Evolutionary conservation across 1,139 yeast species (phyloP).

Genomic region (Diutina pseudorugosa): DNA sequence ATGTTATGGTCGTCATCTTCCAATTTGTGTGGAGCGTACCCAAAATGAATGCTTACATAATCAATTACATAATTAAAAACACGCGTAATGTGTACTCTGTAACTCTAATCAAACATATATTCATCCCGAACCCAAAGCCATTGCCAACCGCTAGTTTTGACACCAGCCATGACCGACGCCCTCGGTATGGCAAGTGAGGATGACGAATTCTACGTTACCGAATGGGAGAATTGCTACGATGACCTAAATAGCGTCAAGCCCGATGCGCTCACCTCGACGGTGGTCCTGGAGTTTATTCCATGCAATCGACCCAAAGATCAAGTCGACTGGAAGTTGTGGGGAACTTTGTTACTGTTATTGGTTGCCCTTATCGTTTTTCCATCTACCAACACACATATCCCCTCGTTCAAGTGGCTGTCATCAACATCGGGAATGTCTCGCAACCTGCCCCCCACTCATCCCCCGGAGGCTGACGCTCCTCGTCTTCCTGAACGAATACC

Average conservation of each 20-base stretch:
- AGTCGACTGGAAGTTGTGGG: background rate
- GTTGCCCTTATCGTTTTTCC: background rate
- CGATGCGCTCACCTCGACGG: background rate
- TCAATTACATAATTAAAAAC: no score
- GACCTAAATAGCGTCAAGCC: background rate
- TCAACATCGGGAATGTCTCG: background rate
- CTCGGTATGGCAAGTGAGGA: background rate
- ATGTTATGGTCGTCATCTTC: no score
- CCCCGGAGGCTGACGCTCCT: background rate
- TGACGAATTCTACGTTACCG: background rate
- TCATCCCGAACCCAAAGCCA: background rate
- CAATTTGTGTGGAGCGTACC: no score
- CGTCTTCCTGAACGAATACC: background rate
- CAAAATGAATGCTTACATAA: no score
- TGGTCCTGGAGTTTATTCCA: background rate
- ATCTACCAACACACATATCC: background rate
- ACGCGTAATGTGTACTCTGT: background rate
- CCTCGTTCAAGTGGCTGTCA: background rate
- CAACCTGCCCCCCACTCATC: background rate
- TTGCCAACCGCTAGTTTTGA: background rate
- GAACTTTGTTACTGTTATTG: background rate
- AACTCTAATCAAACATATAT: background rate
- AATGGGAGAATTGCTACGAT: background rate
- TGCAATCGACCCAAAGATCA: background rate
- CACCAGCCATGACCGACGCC: background rate